Conservation (phyloP, 768 basidiomycete genomes). For the Pseudohyphozyma bogoriensis region DNA sequence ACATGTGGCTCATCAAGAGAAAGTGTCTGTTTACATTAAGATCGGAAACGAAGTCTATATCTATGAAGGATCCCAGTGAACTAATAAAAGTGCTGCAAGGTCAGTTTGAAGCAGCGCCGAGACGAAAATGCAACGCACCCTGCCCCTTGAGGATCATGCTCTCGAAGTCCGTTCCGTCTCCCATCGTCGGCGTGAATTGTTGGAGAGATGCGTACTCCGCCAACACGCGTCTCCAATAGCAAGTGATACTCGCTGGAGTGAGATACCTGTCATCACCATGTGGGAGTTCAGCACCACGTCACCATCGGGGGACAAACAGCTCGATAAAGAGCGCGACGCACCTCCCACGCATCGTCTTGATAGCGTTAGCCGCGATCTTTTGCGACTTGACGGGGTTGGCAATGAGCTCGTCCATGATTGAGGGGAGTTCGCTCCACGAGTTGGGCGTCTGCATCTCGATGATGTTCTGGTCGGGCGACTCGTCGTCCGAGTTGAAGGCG, state of each 20-base stretch:
- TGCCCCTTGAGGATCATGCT: too few relatives aligned
- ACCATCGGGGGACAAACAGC: not conserved
- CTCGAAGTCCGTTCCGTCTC: too few relatives aligned
- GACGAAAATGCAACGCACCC: too few relatives aligned
- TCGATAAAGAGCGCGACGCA: not conserved
- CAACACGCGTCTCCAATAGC: not conserved
- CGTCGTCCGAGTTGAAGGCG: conserved; percentile 23
- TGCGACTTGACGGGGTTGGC: not conserved
- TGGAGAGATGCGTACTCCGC: not conserved
- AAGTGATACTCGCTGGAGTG: not conserved
- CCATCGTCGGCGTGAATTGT: too few relatives aligned
- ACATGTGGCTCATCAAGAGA: too few relatives aligned
- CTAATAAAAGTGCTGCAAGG: too few relatives aligned
- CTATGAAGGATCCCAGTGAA: too few relatives aligned
- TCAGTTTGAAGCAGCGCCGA: too few relatives aligned
- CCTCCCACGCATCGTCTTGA: not conserved
- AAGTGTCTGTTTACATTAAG: too few relatives aligned
- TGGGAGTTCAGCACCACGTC: not conserved
- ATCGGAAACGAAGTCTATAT: too few relatives aligned
- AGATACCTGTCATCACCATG: not conserved
- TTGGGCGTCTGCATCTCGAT: conserved; percentile 10
- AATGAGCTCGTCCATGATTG: not conserved
- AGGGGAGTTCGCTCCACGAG: not conserved
- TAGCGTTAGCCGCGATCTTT: not conserved
- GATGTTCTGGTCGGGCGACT: conserved; percentile 30